Evolutionary conservation across 805 yeast species (phyloP).

Genomic region (Candida taoyuanica): DNA sequence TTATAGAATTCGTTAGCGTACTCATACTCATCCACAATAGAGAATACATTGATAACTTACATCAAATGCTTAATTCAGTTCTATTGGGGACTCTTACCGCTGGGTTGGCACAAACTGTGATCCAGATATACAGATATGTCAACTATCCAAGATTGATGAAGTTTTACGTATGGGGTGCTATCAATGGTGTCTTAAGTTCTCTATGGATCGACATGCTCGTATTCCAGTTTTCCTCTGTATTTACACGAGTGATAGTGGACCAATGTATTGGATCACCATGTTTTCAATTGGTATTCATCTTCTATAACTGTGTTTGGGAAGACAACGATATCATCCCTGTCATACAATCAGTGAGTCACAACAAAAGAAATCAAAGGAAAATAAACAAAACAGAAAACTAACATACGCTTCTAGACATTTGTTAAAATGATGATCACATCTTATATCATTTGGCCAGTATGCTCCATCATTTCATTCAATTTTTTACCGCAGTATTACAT

Average conservation of each 20-base stretch:
- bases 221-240: constrained; percentile 30
- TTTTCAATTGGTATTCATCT: constrained; percentile 48
- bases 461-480: constrained; percentile 46
- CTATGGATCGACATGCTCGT: constrained; percentile 51
- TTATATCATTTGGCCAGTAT: constrained; percentile 56
- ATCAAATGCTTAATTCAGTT: constrained; percentile 23
- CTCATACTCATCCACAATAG: constrained; percentile 17
- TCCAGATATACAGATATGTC: constrained; percentile 22
- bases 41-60: constrained; percentile 22
- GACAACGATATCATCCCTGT: constrained; percentile 32
- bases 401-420: too few relatives aligned
- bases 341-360: constrained; percentile 26
- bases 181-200: constrained; percentile 51
- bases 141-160: constrained; percentile 30
- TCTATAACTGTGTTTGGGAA: constrained; percentile 54
- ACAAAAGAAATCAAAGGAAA: too few relatives aligned
- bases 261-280: constrained; percentile 51
- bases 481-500: constrained; percentile 44
- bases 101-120: constrained; percentile 21
- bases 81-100: constrained; percentile 23
- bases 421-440: constrained; percentile 46
- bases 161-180: constrained; percentile 55
- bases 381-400: too few relatives aligned
- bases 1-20: constrained; percentile 9
- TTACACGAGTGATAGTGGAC: constrained; percentile 43